A percentile compares a stretch with the other conserved stretches of the same genome.
Conservation (phyloP, 768 basidiomycete genomes). For the Leccinum uliginosum region DNA sequence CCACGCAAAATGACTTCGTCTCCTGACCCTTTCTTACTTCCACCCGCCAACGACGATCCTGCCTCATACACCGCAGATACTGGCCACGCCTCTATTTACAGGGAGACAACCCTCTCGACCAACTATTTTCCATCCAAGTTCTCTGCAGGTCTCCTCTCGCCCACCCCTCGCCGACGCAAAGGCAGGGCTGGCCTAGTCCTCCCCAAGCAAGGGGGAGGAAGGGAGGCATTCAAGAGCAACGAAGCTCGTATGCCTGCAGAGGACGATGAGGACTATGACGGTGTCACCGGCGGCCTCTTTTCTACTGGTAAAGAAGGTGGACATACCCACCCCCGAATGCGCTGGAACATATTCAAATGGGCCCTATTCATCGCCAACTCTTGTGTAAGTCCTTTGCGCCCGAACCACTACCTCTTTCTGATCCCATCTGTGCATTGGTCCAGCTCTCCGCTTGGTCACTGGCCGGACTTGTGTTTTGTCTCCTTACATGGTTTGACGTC, state of each 20-base stretch:
- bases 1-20: background rate
- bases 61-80: background rate
- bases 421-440: background rate
- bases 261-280: slow-evolving; percentile 55
- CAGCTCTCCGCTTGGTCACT: slow-evolving; percentile 63
- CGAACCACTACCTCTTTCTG: background rate
- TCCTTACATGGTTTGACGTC: slow-evolving; percentile 76
- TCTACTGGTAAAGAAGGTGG: slow-evolving; percentile 32
- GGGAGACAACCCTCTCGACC: slow-evolving; percentile 44
- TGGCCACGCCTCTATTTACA: background rate
- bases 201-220: slow-evolving; percentile 66
- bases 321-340: slow-evolving; percentile 39
- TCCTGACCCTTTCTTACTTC: slow-evolving; percentile 3
- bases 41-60: background rate
- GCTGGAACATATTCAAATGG: slow-evolving; percentile 89
- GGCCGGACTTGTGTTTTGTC: slow-evolving; percentile 55
- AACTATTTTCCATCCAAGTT: slow-evolving; percentile 81
- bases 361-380: slow-evolving; percentile 60
- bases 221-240: slow-evolving; percentile 57
- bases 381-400: slow-evolving; percentile 2
- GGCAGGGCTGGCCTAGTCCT: slow-evolving; percentile 32
- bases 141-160: slow-evolving; percentile 42
- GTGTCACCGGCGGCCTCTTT: slow-evolving; percentile 36
- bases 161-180: slow-evolving; percentile 36
- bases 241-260: slow-evolving; percentile 50